A percentile compares a stretch with the other conserved stretches of the same genome.
phyloP scores from a whole-genome alignment of 2,329 filamentous ascomycete species.

The Trichoderma atroviride region DNA sequence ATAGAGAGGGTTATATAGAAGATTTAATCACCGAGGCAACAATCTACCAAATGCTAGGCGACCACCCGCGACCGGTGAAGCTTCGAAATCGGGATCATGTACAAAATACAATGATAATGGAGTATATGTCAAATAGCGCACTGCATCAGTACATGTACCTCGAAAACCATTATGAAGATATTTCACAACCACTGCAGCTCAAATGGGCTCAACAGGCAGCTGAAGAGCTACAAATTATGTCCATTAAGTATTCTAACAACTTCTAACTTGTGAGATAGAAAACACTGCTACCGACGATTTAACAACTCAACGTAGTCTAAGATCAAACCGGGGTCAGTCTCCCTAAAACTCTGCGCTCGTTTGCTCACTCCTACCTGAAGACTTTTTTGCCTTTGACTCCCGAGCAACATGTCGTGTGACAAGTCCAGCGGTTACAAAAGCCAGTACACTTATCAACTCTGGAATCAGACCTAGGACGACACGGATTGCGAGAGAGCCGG shows the following conservation, averaged over 20 bases:
- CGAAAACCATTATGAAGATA: too few species aligned
- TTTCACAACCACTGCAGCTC: too few species aligned
- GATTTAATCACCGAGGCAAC: too few species aligned
- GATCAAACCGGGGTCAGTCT: not conserved
- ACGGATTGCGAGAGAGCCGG: not conserved
- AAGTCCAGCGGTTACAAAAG: not conserved
- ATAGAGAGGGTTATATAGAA: too few species aligned
- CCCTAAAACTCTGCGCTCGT: not conserved
- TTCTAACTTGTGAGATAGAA: not conserved
- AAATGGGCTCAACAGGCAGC: too few species aligned
- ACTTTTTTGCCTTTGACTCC: not conserved
- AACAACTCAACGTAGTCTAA: not conserved
- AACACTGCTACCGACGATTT: not conserved
- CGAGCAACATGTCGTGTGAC: not conserved
- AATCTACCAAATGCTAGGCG: too few species aligned
- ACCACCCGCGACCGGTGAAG: too few species aligned
- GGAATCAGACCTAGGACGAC: not conserved
- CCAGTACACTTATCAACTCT: not conserved
- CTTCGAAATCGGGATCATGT: too few species aligned
- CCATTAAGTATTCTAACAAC: not conserved
- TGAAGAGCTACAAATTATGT: too few species aligned
- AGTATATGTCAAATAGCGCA: too few species aligned
- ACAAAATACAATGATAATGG: too few species aligned
- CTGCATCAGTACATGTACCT: too few species aligned
- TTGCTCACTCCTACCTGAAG: not conserved